Base-by-base conservation (phyloP, 768 basidiomycete genomes). In the Suillus decipiens region DNA sequence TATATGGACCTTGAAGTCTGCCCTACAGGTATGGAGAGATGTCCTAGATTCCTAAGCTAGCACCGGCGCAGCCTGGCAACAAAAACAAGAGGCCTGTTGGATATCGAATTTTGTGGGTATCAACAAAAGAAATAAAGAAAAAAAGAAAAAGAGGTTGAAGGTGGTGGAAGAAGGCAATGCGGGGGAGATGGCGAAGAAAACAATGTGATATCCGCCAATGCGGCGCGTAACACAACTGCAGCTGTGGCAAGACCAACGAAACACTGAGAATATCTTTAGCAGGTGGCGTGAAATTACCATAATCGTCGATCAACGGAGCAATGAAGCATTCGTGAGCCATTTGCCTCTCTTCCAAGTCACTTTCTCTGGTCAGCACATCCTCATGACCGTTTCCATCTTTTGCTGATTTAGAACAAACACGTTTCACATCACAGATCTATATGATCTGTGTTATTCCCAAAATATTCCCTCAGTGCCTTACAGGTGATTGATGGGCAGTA, bases 21-120 rank as follows among this genome's bases (percentile, higher is more conserved):
- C 31, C 31, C 51, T 50, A 53, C 51, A 24, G 22, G 47, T 47
- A 54, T 58, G 17, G 45, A 59, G 34, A 31, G 54, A 37, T 66
- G 50, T 47, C 42, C 45, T 66, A 58, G 50, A 67, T 62, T 34
- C 31, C 55, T 66, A 73, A 74, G 75, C 77, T 73, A 77, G 78
- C 74, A 75, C 80, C 81, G 80, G 81, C 75, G 75, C 77, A 67
- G 67, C 56, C 68, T 65, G 64, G 70, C 56, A 67, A 64, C 47
- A 61, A 57, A 47, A 62, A 69, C 41, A 56, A 64, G 68, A 61
- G 51, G 59, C 55, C 64, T 69, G 64, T 33, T 63, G 63, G 68
- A 66, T 66, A 66, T 63, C 17, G 55, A 50, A 42, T 39, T 59
- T 59, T 61, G 66, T 66, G 80, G 77, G 81, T 80, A 81, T 81